phyloP scores from a whole-genome alignment of 805 yeast species.

The Saccharomycopsis synnaedendra region DNA sequence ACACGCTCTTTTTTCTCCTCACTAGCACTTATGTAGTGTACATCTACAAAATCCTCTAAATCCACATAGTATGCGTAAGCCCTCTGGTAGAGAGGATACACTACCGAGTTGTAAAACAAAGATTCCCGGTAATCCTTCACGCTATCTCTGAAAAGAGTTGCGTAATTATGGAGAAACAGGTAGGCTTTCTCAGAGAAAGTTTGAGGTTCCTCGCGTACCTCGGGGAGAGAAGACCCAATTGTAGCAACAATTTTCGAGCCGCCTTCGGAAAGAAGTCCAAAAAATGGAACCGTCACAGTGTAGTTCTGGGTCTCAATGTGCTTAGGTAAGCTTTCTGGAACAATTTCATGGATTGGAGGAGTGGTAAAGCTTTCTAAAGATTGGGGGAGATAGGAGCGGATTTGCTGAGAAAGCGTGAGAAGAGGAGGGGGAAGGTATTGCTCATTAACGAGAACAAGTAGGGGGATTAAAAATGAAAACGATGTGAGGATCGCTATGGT shows the following conservation, averaged over 20 bases:
- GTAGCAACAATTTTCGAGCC: no score
- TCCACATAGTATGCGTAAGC: not conserved
- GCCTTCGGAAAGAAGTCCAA: no score
- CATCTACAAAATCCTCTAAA: slow-evolving; percentile 2
- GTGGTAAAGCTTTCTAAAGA: no score
- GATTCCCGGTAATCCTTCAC: not conserved
- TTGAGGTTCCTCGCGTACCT: no score
- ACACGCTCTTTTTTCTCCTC: slow-evolving; percentile 3
- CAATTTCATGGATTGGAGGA: no score
- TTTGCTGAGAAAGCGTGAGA: slow-evolving; percentile 4
- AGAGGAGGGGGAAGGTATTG: slow-evolving; percentile 9
- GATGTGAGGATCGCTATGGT: slow-evolving; percentile 10
- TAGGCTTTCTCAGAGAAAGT: no score
- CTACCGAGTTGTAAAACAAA: slow-evolving; percentile 2
- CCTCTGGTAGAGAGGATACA: slow-evolving; percentile 3
- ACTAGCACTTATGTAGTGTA: slow-evolving; percentile 5
- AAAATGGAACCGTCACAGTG: no score
- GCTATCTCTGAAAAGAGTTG: not conserved
- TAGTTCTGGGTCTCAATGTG: no score
- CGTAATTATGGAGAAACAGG: not conserved
- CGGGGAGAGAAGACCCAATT: no score
- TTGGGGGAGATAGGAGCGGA: slow-evolving; percentile 4
- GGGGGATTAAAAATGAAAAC: slow-evolving; percentile 15
- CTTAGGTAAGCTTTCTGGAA: no score
- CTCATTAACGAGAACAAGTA: slow-evolving; percentile 10